A percentile compares a stretch with the other conserved stretches of the same genome.
phyloP scores from a whole-genome alignment of 139 green algal genomes.

The Trebouxia sp. region DNA sequence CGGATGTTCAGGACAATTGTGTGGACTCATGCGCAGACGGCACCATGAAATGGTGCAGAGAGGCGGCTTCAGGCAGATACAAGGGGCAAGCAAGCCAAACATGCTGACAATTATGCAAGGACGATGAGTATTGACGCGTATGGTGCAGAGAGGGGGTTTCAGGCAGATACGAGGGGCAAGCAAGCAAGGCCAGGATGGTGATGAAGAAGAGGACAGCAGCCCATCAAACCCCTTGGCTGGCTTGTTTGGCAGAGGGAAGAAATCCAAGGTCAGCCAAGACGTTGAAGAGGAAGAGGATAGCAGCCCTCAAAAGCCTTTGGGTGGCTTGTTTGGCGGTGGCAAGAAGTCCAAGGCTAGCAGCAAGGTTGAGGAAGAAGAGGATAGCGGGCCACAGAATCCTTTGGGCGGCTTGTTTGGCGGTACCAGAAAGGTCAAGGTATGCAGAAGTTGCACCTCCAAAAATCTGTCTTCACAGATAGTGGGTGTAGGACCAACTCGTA shows the following conservation, averaged over 20 bases:
- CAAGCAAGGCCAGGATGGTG: neutral
- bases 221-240: neutral
- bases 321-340: constrained; percentile 16
- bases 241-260: constrained; percentile 21
- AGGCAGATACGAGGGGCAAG: neutral
- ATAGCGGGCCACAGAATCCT: constrained; percentile 5
- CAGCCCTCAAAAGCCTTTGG: constrained; percentile 2
- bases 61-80: neutral
- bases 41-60: constrained; percentile 9
- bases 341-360: neutral
- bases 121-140: too few relatives aligned
- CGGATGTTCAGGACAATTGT: too few relatives aligned
- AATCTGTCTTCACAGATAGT: neutral
- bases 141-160: constrained; percentile 4
- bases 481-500: too few relatives aligned
- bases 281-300: too few relatives aligned
- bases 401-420: constrained; percentile 23
- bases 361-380: constrained; percentile 25
- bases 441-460: too few relatives aligned
- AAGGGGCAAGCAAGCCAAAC: neutral
- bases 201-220: constrained; percentile 22
- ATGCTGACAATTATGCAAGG: too few relatives aligned
- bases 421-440: neutral
- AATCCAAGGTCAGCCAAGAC: constrained; percentile 12
- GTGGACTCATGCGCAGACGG: too few relatives aligned